A percentile compares a stretch with the other conserved stretches of the same genome.
Evolutionary conservation across 371 early-diverging fungal genomes (phyloP).

Genomic region (Racocetra persica): DNA sequence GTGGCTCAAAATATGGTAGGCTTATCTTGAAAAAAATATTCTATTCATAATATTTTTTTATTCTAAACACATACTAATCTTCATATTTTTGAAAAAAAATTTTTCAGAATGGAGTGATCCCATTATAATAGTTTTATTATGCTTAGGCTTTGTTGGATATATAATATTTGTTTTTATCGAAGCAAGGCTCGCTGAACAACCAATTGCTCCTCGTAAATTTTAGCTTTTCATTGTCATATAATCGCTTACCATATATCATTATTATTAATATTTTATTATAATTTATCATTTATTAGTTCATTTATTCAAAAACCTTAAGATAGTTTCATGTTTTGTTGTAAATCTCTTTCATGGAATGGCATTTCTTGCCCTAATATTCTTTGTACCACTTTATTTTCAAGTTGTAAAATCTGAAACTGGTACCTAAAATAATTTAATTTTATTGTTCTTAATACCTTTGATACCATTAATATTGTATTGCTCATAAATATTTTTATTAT

Average conservation of each 20-base stretch:
- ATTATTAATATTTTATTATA: not conserved
- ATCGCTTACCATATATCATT: not conserved
- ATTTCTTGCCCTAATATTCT: constrained; percentile 67
- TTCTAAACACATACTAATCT: no score
- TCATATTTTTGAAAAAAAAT: no score
- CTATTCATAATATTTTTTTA: no score
- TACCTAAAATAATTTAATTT: not conserved
- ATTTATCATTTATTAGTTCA: constrained; percentile 38
- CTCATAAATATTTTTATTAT: not conserved
- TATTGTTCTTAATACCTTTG: not conserved
- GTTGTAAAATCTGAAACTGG: constrained; percentile 52
- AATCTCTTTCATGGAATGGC: constrained; percentile 62
- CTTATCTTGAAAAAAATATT: no score
- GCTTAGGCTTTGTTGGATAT: constrained; percentile 59
- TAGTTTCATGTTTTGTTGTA: constrained; percentile 53
- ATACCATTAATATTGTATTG: not conserved
- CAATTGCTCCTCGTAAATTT: constrained; percentile 60
- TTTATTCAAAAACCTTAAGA: constrained; percentile 57
- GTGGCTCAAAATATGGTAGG: constrained; percentile 57
- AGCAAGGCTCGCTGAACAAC: constrained; percentile 61
- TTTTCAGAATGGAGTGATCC: constrained; percentile 54
- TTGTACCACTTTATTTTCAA: constrained; percentile 71
- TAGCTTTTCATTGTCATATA: no score
- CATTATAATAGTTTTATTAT: constrained; percentile 59
- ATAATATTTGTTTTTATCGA: constrained; percentile 65